Conservation (phyloP, 306 rosid genomes). For the Rubus parviflorus region DNA sequence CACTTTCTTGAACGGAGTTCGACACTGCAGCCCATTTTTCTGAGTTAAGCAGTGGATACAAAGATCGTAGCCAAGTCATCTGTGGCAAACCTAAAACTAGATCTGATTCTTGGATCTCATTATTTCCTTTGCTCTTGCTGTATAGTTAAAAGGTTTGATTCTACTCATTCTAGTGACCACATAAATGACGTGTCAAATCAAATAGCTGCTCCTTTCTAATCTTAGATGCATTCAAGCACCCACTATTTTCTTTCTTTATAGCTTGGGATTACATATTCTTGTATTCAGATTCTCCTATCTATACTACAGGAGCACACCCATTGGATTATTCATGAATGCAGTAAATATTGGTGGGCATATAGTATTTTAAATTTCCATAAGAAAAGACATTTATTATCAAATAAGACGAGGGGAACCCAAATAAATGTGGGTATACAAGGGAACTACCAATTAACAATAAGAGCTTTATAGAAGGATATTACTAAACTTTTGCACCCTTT, state of each 20-base stretch:
- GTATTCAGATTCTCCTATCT: not conserved
- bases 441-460: not conserved
- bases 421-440: not conserved
- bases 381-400: not conserved
- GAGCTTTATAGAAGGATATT: not conserved
- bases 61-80: too few species aligned
- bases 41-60: too few species aligned
- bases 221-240: not conserved
- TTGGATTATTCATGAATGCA: not conserved
- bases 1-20: too few species aligned
- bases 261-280: too few species aligned
- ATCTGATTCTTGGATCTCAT: too few species aligned
- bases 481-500: not conserved
- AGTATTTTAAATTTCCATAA: not conserved
- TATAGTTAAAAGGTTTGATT: too few species aligned
- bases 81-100: too few species aligned
- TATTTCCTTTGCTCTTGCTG: too few species aligned
- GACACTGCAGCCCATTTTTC: too few species aligned
- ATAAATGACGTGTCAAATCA: not conserved
- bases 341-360: not conserved
- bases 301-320: not conserved
- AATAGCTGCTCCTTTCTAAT: not conserved
- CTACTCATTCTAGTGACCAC: not conserved
- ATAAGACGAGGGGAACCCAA: not conserved
- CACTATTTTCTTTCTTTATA: not conserved